Conservation (phyloP, 2,329 filamentous ascomycete species). For the Ascochyta pisi region DNA sequence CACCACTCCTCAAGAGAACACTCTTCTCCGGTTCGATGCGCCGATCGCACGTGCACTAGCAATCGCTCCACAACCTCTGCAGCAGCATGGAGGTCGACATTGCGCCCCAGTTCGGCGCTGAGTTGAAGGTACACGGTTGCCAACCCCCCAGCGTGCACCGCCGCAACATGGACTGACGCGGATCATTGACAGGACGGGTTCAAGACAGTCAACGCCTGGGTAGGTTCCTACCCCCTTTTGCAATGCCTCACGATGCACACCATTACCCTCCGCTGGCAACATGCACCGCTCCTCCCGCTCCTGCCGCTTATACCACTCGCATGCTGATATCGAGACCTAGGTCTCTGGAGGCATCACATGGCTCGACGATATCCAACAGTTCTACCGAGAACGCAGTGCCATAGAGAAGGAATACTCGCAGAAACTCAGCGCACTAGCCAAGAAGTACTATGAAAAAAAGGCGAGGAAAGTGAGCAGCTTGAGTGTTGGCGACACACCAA, state of each 20-base stretch:
- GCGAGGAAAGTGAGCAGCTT: conserved; percentile 84
- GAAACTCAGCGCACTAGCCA: conserved; percentile 85
- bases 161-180: conserved; percentile 34
- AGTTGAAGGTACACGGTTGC: conserved; percentile 77
- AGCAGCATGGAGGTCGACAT: conserved; percentile 78
- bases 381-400: conserved; percentile 90
- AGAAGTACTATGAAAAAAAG: conserved; percentile 98
- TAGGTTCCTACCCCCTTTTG: conserved; percentile 48
- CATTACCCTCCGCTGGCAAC: conserved; percentile 17
- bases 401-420: conserved; percentile 98
- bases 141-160: conserved; percentile 15
- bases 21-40: conserved; percentile 21
- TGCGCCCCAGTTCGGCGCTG: conserved; percentile 86
- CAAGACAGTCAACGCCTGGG: conserved; percentile 92
- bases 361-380: conserved; percentile 96
- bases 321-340: conserved; percentile 48
- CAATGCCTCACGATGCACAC: not conserved
- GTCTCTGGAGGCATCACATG: conserved; percentile 87
- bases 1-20: conserved; percentile 22
- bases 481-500: conserved; percentile 91
- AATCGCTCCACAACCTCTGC: conserved; percentile 19
- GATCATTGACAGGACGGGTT: conserved; percentile 78
- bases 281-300: not conserved
- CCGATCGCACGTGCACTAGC: conserved; percentile 29
- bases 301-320: not conserved